Conservation (phyloP, 257 asterid species). For the Solanum virginianum region DNA sequence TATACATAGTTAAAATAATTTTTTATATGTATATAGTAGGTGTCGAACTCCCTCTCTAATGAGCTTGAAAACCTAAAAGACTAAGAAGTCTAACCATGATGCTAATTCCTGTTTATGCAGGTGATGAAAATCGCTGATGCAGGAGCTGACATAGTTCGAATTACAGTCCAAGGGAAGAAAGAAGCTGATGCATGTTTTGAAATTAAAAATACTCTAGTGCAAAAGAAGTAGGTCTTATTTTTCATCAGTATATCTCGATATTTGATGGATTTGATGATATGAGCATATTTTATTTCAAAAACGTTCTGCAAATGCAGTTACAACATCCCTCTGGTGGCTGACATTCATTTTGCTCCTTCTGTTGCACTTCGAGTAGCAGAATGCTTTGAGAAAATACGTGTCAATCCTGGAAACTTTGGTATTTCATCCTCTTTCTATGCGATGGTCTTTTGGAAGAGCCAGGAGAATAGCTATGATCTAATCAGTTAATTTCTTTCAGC, state of each 20-base stretch:
- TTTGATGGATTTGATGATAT: not conserved
- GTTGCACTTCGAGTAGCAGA: conserved; percentile 91
- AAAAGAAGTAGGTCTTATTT: conserved; percentile 60
- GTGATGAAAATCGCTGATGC: conserved; percentile 93
- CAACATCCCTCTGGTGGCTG: conserved; percentile 93
- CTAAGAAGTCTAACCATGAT: not conserved
- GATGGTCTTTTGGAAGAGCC: not conserved
- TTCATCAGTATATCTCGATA: not conserved
- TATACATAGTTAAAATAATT: too few species aligned
- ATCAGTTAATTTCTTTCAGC: conserved; percentile 43
- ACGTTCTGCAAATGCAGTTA: conserved; percentile 35
- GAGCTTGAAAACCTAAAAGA: not conserved
- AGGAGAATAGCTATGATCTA: not conserved
- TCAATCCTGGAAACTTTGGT: conserved; percentile 99
- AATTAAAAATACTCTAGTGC: conserved; percentile 80
- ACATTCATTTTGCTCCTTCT: conserved; percentile 97
- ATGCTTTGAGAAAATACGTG: conserved; percentile 96
- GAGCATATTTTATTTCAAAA: conserved; percentile 4
- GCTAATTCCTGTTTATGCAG: conserved; percentile 23
- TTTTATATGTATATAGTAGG: too few species aligned
- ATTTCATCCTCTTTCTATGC: conserved; percentile 4
- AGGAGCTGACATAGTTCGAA: conserved; percentile 96
- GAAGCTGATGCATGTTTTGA: conserved; percentile 97
- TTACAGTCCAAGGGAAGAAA: conserved; percentile 96
- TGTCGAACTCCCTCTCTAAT: not conserved